Base-by-base conservation (phyloP, 1,284 basidiomycete genomes). In the Xanthoconium separans region DNA sequence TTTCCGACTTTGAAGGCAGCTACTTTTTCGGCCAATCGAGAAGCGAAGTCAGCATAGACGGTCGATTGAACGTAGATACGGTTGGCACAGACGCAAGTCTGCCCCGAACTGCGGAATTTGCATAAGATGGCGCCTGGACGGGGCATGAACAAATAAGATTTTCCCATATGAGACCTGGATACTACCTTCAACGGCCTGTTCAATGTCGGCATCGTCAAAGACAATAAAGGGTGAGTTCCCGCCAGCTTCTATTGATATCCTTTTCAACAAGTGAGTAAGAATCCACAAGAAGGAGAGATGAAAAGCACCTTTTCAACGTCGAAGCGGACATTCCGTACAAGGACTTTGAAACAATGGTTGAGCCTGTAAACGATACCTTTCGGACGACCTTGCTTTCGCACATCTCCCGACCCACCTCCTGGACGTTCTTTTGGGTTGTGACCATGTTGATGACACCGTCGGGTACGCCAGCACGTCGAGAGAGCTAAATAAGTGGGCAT, bases 141-240 rank as follows among this genome's bases (percentile, higher is more conserved):
- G 22, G 33, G 33, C 6, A 37, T 58, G 33, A 58, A 45, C 18
- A 7, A 34, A 51, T 20, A 24, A 2, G 22, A 22, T 3, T 6
- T 13, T 4, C 7, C 15, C 16, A 44, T 4, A 3, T 34, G 30
- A 45, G 1, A 12, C 22, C 4, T 2, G 4, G 18, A 42, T 18
- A 8, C 30, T 56, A 86, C 88, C 85, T 58, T 89, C 87, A n/a
- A 99, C 92, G 27, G 97, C 97, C 50, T 89, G 87, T 57, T 95
- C 91, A 50, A 99, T 81, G 68, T 99, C 89, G 0, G 95, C 95
- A 66, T 99, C 97, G 57, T 95, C 91, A 68, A 99, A 99, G 9
- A 99, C 93, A 61, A 97, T 96, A 73, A 96, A 96, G 0, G 95
- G 90, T 0, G 93, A 84, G 59, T 96, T 98, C 46, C 95, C 95